These are phyloP conservation scores for Cucumis cinereus DNA, from an alignment of 306 rosid genomes.

Conservation along the genomic window DNA sequence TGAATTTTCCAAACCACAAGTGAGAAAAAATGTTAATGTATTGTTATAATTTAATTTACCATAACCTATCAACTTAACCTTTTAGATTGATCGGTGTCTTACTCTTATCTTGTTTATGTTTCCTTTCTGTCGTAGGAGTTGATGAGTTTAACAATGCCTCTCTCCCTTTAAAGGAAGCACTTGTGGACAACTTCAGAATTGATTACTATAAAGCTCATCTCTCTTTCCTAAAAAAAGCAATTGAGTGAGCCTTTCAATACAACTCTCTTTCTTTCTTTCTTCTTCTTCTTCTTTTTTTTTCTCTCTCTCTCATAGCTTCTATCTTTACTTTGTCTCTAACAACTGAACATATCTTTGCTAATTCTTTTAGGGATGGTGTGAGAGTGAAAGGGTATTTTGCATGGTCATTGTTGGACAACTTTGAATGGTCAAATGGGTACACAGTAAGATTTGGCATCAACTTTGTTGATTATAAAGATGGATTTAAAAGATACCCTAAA, in stretches of 20 bases:
- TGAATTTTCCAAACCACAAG: no score
- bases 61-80: not conserved
- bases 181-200: constrained; percentile 32
- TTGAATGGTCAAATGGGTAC: constrained; percentile 44
- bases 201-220: constrained; percentile 38
- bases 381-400: constrained; percentile 47
- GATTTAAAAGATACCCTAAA: constrained; percentile 29
- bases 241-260: constrained; percentile 20
- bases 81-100: no score
- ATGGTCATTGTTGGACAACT: constrained; percentile 52
- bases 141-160: constrained; percentile 32
- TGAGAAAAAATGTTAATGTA: not conserved
- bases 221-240: constrained; percentile 27
- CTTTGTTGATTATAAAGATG: constrained; percentile 32
- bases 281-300: not conserved
- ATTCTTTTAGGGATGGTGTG: constrained; percentile 22
- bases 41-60: no score
- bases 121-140: constrained; percentile 20
- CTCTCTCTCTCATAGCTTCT: not conserved
- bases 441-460: constrained; percentile 33
- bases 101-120: not conserved
- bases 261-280: not conserved
- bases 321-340: not conserved
- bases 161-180: constrained; percentile 22
- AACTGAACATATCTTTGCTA: not conserved